These are phyloP conservation scores for Brassica rapa DNA, from an alignment of 345 rosid genomes.

Conservation along the genomic window DNA sequence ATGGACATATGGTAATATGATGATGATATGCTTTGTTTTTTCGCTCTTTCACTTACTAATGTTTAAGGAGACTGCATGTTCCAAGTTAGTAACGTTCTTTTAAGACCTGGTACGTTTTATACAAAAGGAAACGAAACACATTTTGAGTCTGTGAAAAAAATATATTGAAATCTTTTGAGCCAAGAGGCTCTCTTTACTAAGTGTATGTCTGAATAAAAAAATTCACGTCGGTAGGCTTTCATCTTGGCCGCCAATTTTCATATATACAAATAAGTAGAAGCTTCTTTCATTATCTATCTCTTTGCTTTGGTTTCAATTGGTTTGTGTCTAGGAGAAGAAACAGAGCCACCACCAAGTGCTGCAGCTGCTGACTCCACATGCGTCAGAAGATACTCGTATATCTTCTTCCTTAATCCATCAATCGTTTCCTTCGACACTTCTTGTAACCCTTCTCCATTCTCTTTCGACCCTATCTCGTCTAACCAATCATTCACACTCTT, in stretches of 20 bases:
- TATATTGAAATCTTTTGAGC: background rate
- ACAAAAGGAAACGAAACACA: background rate
- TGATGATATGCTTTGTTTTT: slow-evolving; percentile 31
- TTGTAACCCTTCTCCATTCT: slow-evolving; percentile 53
- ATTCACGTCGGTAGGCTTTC: background rate
- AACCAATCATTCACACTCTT: slow-evolving; percentile 97
- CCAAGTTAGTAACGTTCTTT: background rate
- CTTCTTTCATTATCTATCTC: slow-evolving; percentile 25
- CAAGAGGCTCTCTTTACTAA: background rate
- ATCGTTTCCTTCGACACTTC: slow-evolving; percentile 63
- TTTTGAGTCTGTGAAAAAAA: background rate
- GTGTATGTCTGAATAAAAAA: background rate
- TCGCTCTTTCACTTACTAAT: background rate
- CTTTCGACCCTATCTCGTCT: slow-evolving; percentile 69
- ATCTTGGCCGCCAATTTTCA: background rate
- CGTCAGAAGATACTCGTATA: slow-evolving; percentile 81
- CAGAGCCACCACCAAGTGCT: slow-evolving; percentile 76
- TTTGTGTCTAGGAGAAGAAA: slow-evolving; percentile 48
- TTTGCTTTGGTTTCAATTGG: slow-evolving; percentile 52
- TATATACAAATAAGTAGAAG: background rate
- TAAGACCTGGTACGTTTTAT: background rate
- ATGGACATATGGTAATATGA: slow-evolving; percentile 27
- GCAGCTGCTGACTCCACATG: slow-evolving; percentile 97
- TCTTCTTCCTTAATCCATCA: slow-evolving; percentile 79
- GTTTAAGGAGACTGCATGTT: background rate